Evolutionary conservation across 768 basidiomycete species (phyloP).

Genomic region (Pleurotus tuber-regium): DNA sequence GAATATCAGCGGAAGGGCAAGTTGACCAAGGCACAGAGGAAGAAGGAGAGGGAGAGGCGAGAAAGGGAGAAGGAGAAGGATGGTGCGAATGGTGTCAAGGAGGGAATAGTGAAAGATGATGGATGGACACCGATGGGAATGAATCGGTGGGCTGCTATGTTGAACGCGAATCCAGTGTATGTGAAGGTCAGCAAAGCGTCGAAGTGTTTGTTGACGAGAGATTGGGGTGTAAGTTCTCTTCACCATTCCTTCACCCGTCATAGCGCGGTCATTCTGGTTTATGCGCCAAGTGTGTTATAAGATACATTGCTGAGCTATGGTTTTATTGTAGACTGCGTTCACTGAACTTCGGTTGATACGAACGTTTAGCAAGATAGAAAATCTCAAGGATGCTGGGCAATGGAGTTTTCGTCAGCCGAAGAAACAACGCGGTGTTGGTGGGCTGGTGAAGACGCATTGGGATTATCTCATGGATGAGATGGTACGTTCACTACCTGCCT

Average conservation of each 20-base stretch:
- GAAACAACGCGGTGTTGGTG: constrained; percentile 81
- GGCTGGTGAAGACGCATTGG: constrained; percentile 83
- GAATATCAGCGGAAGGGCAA: constrained; percentile 51
- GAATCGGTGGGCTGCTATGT: constrained; percentile 69
- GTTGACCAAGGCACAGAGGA: constrained; percentile 41
- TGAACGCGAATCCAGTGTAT: constrained; percentile 76
- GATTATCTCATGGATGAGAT: constrained; percentile 97
- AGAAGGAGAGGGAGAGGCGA: constrained; percentile 48
- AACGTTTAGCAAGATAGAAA: constrained; percentile 82
- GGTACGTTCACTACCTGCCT: constrained; percentile 40
- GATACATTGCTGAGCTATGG: too few species aligned
- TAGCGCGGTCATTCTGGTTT: too few species aligned
- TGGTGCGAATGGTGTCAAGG: constrained; percentile 44
- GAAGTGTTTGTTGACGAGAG: constrained; percentile 76
- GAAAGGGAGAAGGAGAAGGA: constrained; percentile 36
- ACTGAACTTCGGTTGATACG: constrained; percentile 75
- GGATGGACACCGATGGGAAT: constrained; percentile 60
- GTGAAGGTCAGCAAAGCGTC: constrained; percentile 64
- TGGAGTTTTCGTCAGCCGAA: constrained; percentile 98
- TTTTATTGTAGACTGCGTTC: constrained; percentile 75
- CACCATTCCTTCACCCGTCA: too few species aligned
- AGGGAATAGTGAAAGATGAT: constrained; percentile 43
- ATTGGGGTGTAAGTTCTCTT: constrained; percentile 71
- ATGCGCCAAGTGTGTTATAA: too few species aligned
- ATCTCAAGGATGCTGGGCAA: constrained; percentile 69